phyloP scores from a whole-genome alignment of 2,329 filamentous ascomycete species.

The Volutella citrinella region DNA sequence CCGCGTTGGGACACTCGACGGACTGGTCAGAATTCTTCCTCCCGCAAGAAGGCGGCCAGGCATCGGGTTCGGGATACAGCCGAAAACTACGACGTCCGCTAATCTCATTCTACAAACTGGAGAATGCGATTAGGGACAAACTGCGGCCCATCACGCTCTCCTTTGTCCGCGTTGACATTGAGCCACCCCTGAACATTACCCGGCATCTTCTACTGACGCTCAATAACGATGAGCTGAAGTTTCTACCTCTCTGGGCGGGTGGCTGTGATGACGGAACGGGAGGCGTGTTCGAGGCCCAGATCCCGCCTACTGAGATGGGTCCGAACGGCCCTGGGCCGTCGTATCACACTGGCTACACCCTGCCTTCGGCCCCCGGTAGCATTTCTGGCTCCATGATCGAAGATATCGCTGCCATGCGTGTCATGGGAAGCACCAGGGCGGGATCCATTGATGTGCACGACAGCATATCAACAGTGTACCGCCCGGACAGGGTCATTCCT shows the following conservation, averaged over 20 bases:
- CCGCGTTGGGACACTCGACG: neutral
- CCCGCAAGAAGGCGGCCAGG: neutral
- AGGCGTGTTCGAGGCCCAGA: slow-evolving; percentile 42
- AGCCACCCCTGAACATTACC: slow-evolving; percentile 34
- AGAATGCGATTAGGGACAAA: slow-evolving; percentile 17
- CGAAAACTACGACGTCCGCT: slow-evolving; percentile 11
- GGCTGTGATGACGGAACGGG: slow-evolving; percentile 51
- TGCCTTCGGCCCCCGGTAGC: slow-evolving; percentile 33
- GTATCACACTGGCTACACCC: slow-evolving; percentile 43
- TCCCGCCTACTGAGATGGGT: slow-evolving; percentile 42
- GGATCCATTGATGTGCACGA: slow-evolving; percentile 39
- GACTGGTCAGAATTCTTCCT: slow-evolving; percentile 10
- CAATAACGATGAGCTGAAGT: slow-evolving; percentile 56
- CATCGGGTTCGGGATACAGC: neutral
- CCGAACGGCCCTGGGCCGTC: slow-evolving; percentile 45
- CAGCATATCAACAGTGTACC: slow-evolving; percentile 36
- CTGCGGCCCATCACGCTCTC: slow-evolving; percentile 18
- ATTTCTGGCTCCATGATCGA: slow-evolving; percentile 33
- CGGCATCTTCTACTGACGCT: slow-evolving; percentile 51
- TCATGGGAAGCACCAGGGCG: slow-evolving; percentile 32
- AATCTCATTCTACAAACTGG: slow-evolving; percentile 18
- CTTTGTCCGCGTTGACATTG: slow-evolving; percentile 28
- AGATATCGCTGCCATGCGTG: slow-evolving; percentile 30
- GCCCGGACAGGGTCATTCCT: slow-evolving; percentile 29
- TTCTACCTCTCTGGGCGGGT: slow-evolving; percentile 63